Evolutionary conservation across 2,329 filamentous ascomycete species (phyloP).

Genomic region (Trichoderma arundinaceum): DNA sequence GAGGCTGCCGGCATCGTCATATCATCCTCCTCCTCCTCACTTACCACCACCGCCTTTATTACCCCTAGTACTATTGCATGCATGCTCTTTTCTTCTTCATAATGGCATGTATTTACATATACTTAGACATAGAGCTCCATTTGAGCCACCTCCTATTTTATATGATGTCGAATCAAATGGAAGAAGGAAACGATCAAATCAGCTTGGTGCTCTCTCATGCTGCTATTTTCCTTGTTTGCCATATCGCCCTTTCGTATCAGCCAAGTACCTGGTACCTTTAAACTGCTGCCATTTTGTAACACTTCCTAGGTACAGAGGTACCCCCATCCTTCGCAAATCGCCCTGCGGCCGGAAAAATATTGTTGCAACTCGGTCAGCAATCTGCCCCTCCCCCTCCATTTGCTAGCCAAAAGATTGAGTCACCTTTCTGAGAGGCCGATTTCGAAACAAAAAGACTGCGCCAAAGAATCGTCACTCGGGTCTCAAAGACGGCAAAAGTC

Average conservation of each 20-base stretch:
- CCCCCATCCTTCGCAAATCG: constrained; percentile 16
- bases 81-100: constrained; percentile 5
- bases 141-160: constrained; percentile 16
- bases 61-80: background rate
- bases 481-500: background rate
- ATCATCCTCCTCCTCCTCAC: background rate
- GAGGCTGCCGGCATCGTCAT: background rate
- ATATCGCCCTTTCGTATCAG: too few species aligned
- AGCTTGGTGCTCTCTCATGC: background rate
- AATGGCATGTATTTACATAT: constrained; percentile 4
- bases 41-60: background rate
- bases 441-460: constrained; percentile 14
- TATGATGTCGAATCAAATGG: constrained; percentile 8
- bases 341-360: constrained; percentile 30
- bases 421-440: constrained; percentile 22
- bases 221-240: background rate
- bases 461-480: constrained; percentile 11
- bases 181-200: constrained; percentile 11
- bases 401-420: constrained; percentile 28
- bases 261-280: background rate
- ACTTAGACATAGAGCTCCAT: constrained; percentile 29
- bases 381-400: constrained; percentile 34
- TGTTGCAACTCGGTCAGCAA: constrained; percentile 24
- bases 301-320: too few species aligned
- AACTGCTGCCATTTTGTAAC: too few species aligned